Evolutionary conservation across 495 filamentous ascomycete genomes (phyloP), one percentile per base, ranked within the genome.

Genomic region (Rostrohypoxylon terebratum): DNA sequence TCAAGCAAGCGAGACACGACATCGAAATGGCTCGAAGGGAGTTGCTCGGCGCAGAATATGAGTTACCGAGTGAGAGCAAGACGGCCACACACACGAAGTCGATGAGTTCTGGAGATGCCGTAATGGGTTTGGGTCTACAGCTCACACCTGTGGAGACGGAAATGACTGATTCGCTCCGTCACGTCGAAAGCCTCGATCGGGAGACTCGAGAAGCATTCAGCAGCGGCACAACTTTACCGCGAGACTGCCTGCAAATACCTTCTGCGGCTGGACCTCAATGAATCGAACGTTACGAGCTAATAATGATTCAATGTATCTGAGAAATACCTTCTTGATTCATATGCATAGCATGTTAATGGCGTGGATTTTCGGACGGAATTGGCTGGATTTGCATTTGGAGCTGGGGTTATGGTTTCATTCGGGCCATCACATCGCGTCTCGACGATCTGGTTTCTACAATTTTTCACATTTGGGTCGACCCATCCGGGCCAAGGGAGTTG

Each of bases 11-110:
- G 10, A 48, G 84, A 60, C 78, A 80, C 69, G 84, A 87, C 66
- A 88, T 88, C 84, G 80, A 85, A 66, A 83, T 84, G 44, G 86
- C 86, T 14, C 83, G 81, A n/a, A 77, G 73, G 60, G 80, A 83
- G 69, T 72, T 77, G 4, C 45, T 77, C 44, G 65, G 76, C 45
- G 59, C 55, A 69, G 75, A 55, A 63, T 63, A 57, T 20, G 59
- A 50, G 58, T 68, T 53, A 31, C 59, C 16, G 10, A 66, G 74
- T 25, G 77, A 78, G 31, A 62, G 31, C 55, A 76, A 70, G 42
- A 21, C 21, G 57, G 40, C 54, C 20, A 79, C 77, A 20, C 82
- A 83, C 65, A 72, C 74, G 63, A 77, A 81, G 47, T 80, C 77
- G 23, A 79, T 77, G 72, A 83, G 80, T 72, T 78, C 79, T 44